A percentile compares a stretch with the other conserved stretches of the same genome.
Evolutionary conservation across 257 asterid genomes (phyloP).

Genomic region (Euphrasia confusa): DNA sequence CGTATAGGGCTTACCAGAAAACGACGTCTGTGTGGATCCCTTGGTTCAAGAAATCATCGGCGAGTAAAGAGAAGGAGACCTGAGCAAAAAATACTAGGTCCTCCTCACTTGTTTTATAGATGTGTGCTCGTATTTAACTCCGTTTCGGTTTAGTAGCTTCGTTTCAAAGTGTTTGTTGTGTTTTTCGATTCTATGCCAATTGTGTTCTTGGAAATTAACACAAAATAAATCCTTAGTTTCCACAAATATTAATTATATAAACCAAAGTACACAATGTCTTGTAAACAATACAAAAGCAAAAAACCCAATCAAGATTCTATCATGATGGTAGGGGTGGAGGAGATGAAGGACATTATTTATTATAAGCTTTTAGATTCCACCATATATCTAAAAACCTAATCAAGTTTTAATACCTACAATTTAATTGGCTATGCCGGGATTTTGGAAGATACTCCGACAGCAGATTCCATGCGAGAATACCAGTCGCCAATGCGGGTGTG

Average conservation of each 20-base stretch:
- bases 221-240: too few species aligned
- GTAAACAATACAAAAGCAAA: too few species aligned
- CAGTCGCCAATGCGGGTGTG: conserved; percentile 83
- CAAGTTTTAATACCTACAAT: too few species aligned
- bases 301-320: too few species aligned
- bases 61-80: conserved; percentile 21
- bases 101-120: not conserved
- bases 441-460: conserved; percentile 57
- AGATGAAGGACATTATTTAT: too few species aligned
- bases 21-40: conserved; percentile 60
- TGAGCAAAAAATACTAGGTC: conserved; percentile 19
- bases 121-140: not conserved
- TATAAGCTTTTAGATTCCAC: too few species aligned
- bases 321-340: too few species aligned
- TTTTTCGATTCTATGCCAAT: conserved; percentile 34
- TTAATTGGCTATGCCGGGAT: conserved; percentile 35
- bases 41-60: conserved; percentile 57
- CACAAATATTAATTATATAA: too few species aligned
- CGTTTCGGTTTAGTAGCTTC: not conserved
- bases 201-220: too few species aligned
- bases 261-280: too few species aligned
- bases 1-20: conserved; percentile 59
- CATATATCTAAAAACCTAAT: too few species aligned
- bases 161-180: not conserved
- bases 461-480: conserved; percentile 78